Percentiles rank a stretch among this genome's conserved stretches.
These are phyloP conservation scores for Evernia prunastri DNA, from an alignment of 495 filamentous ascomycete species.

Conservation along the genomic window DNA sequence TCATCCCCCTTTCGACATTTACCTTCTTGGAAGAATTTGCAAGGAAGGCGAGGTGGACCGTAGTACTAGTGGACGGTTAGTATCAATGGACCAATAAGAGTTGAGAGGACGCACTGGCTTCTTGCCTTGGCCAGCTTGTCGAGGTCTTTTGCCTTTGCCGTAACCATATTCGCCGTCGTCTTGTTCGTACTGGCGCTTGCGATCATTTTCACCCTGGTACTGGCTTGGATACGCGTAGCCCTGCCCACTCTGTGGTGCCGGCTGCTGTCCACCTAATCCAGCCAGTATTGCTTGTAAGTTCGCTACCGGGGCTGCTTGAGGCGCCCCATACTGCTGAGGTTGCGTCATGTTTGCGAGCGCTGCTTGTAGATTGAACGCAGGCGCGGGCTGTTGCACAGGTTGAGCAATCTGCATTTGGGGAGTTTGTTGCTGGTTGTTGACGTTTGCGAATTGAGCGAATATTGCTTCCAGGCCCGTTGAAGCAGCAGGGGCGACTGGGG, in stretches of 20 bases:
- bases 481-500: constrained; percentile 27
- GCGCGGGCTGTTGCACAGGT: constrained; percentile 25
- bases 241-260: constrained; percentile 22
- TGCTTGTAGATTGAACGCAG: constrained; percentile 23
- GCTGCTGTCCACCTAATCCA: constrained; percentile 18
- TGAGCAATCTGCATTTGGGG: constrained; percentile 25
- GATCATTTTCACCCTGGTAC: constrained; percentile 26
- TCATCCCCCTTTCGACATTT: constrained; percentile 78
- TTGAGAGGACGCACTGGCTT: constrained; percentile 12
- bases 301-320: constrained; percentile 11
- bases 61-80: constrained; percentile 16
- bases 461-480: constrained; percentile 41
- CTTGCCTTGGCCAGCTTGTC: constrained; percentile 17
- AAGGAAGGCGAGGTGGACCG: constrained; percentile 43
- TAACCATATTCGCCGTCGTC: constrained; percentile 27
- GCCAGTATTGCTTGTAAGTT: constrained; percentile 27
- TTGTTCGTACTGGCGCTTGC: constrained; percentile 26
- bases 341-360: constrained; percentile 24
- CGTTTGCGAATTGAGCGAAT: constrained; percentile 41
- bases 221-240: constrained; percentile 22
- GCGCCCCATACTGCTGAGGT: constrained; percentile 17
- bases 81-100: background rate
- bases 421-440: constrained; percentile 33
- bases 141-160: constrained; percentile 21
- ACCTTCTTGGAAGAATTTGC: constrained; percentile 70